Conservation (phyloP, 169 alveolate genomes). For the Plasmodium gallinaceum region DNA sequence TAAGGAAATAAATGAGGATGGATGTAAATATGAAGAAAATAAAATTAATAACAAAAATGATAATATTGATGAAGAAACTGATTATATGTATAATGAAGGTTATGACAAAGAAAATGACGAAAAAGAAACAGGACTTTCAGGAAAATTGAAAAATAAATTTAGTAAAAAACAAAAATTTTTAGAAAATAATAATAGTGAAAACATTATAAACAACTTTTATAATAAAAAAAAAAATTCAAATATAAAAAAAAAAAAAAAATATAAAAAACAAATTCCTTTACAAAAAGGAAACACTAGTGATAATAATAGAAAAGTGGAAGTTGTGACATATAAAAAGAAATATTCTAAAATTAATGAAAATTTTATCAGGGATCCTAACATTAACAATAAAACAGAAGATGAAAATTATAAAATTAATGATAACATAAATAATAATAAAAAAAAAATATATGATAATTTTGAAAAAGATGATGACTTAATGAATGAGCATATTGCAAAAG, state of each 20-base stretch:
- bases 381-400: not conserved
- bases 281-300: not conserved
- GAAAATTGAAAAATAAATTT: not conserved
- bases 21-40: not conserved
- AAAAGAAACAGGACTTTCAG: not conserved
- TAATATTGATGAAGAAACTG: not conserved
- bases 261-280: no score
- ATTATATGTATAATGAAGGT: not conserved
- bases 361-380: not conserved
- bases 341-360: no score
- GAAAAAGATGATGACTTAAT: slow-evolving; percentile 19
- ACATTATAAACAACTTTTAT: no score
- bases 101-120: not conserved
- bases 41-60: not conserved
- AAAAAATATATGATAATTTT: not conserved
- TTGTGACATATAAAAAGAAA: not conserved
- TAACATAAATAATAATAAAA: slow-evolving; percentile 1
- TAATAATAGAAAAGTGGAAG: not conserved
- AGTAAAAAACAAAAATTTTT: not conserved
- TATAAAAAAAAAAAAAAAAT: not conserved
- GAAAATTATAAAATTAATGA: not conserved
- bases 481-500: slow-evolving; percentile 48
- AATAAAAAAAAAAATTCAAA: not conserved
- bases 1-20: slow-evolving; percentile 11
- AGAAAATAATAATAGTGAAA: not conserved